Conservation (phyloP, 495 filamentous ascomycete species). For the Penicillium parvum region DNA sequence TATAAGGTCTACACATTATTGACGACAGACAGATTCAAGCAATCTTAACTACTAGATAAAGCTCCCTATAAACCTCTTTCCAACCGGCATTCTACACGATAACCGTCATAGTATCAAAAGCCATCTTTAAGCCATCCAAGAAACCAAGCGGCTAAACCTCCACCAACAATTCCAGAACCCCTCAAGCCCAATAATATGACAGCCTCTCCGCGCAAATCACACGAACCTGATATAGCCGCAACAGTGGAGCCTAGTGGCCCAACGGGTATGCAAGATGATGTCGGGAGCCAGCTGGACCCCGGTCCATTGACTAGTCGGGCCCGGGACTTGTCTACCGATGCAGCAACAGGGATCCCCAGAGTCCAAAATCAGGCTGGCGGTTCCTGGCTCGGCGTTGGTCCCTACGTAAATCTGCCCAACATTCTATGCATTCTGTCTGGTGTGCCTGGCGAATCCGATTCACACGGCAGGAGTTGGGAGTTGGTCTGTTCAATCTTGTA, state of each 20-base stretch:
- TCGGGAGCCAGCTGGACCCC: constrained; percentile 12
- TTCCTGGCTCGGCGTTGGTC: constrained; percentile 24
- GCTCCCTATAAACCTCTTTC: no score
- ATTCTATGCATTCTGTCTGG: constrained; percentile 6
- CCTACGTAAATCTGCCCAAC: constrained; percentile 28
- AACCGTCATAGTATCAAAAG: no score
- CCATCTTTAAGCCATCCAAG: no score
- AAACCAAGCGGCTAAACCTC: no score
- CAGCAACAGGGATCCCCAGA: constrained; percentile 10
- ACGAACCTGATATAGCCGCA: constrained; percentile 7
- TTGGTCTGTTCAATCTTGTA: constrained; percentile 2
- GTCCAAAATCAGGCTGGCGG: constrained; percentile 21
- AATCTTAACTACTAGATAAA: no score
- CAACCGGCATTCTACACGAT: no score
- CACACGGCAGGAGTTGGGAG: constrained; percentile 15
- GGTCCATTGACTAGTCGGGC: no score
- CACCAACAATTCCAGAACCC: no score
- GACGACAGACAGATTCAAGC: no score
- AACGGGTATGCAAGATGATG: constrained; percentile 22
- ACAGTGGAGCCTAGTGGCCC: constrained; percentile 18
- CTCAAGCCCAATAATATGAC: no score
- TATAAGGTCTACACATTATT: no score
- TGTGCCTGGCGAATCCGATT: constrained; percentile 6
- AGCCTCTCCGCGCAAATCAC: no score
- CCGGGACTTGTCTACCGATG: constrained; percentile 16